Percentiles rank a stretch among this genome's conserved stretches.
phyloP scores from a whole-genome alignment of 2,329 filamentous ascomycete species.

The Botryotinia narcissicola region DNA sequence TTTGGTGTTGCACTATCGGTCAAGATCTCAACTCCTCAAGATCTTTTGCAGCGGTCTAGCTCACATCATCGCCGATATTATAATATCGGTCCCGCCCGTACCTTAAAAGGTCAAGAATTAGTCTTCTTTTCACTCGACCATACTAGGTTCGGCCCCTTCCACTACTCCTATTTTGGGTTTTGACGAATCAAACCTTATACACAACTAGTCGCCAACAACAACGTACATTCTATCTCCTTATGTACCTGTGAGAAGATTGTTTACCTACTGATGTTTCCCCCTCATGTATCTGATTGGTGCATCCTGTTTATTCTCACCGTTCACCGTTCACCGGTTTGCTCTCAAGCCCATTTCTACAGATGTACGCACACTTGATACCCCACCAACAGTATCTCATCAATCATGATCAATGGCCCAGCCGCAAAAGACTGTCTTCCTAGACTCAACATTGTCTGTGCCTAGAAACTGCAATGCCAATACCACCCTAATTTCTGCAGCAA shows the following conservation, averaged over 20 bases:
- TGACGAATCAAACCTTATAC: slow-evolving; percentile 2
- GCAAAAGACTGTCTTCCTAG: neutral
- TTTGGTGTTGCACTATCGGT: slow-evolving; percentile 2
- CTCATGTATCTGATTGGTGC: neutral
- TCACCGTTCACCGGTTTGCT: neutral
- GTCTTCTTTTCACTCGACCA: neutral
- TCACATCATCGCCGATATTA: neutral
- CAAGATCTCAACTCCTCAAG: slow-evolving; percentile 2
- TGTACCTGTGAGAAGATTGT: neutral
- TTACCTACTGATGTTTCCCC: neutral
- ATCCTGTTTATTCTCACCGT: neutral
- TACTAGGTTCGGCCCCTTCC: neutral
- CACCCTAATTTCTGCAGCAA: neutral
- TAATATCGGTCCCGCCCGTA: neutral
- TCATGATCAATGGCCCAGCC: neutral
- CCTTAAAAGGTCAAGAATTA: neutral
- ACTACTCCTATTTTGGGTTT: neutral
- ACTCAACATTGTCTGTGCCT: neutral
- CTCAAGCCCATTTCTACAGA: neutral
- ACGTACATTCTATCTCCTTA: too few species aligned
- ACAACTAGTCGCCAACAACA: neutral
- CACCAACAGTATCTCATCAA: neutral
- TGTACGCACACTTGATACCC: neutral
- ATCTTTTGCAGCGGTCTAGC: slow-evolving; percentile 1
- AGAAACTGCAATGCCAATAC: neutral